Evolutionary conservation across 139 green algal genomes (phyloP), one percentile per base, ranked within the genome.

Genomic region (Chlamydomonas applanata): DNA sequence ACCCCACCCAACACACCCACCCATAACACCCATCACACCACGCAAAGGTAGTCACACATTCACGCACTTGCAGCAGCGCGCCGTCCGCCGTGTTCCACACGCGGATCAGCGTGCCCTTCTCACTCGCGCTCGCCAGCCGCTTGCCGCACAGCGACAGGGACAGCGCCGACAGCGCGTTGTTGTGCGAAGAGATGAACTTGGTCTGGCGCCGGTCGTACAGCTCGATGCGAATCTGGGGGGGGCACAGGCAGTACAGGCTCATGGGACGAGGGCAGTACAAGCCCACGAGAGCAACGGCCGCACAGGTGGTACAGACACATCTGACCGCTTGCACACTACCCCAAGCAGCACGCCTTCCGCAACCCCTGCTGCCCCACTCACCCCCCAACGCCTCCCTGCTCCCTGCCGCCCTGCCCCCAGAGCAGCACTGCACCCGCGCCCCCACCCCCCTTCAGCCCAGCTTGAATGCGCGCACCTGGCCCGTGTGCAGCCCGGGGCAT

Each of bases 171-270:
- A 99, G 80, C 1, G 80, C 60, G 70, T 86, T 89, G 73, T 90
- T 91, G 83, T 99, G 96, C 24, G 96, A 94, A 20, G 74, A 57
- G 46, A 98, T 93, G 79, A 97, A 97, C 76, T 92, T 92, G 25
- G 91, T 97, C 64, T 92, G 84, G 24, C 88, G 84, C 33, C 91
- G 81, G 78, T 99, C 95, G 67, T 96, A 97, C 71, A 97, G 85
- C 89, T 99, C 96, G 4, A 99, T 81, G 1, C 96, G 85, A 17
- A 98, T 89, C 92, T 97, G 84, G 4, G 19, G 36, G 7, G 40
- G n/a, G n/a, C n/a, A n/a, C 46, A 56, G 46, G 46, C 46, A 56
- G 14, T 14, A n/a, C n/a, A n/a, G n/a, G n/a, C n/a, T n/a, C n/a
- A n/a, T n/a, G n/a, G 46, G 46, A 16, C 46, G 46, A 56, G 19